Evolutionary conservation across 2,329 filamentous ascomycete genomes (phyloP).

Genomic region (Macrophomina pseudophaseolina): DNA sequence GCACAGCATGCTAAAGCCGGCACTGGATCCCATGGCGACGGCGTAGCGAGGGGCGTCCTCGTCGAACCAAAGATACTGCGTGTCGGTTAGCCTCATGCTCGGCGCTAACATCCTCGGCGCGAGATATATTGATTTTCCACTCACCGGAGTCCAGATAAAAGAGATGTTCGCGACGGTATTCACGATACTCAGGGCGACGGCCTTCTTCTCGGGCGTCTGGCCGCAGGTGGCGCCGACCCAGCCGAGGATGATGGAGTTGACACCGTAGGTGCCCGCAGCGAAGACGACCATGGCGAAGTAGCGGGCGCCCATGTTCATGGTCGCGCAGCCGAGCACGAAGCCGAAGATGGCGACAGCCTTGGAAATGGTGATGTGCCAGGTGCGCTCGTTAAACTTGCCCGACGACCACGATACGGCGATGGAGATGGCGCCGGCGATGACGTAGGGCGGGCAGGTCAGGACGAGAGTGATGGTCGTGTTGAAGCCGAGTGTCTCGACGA

Average conservation of each 20-base stretch:
- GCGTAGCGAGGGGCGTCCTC: slow-evolving; percentile 38
- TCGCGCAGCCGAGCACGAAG: slow-evolving; percentile 37
- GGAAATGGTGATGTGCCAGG: slow-evolving; percentile 36
- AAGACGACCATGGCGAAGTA: slow-evolving; percentile 43
- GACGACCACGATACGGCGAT: slow-evolving; percentile 35
- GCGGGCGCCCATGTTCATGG: slow-evolving; percentile 38
- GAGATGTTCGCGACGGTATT: slow-evolving; percentile 48
- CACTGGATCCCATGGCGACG: slow-evolving; percentile 39
- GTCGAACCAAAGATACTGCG: slow-evolving; percentile 42
- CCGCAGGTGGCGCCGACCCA: slow-evolving; percentile 50
- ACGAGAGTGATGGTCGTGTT: slow-evolving; percentile 42
- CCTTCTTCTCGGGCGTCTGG: slow-evolving; percentile 52
- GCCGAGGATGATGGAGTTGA: slow-evolving; percentile 42
- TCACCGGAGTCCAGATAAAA: slow-evolving; percentile 42
- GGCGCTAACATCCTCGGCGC: no score
- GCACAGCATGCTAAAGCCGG: slow-evolving; percentile 40
- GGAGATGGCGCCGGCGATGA: slow-evolving; percentile 35
- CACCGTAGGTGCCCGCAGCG: slow-evolving; percentile 36
- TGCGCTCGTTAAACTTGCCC: slow-evolving; percentile 38
- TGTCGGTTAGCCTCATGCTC: not conserved
- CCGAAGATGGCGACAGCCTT: slow-evolving; percentile 36
- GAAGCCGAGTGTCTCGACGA: slow-evolving; percentile 46
- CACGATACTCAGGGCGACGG: slow-evolving; percentile 49
- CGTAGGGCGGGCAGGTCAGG: slow-evolving; percentile 31
- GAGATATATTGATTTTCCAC: not conserved